Base-by-base conservation (phyloP, 2,329 filamentous ascomycete species). In the Epichloe typhina region DNA sequence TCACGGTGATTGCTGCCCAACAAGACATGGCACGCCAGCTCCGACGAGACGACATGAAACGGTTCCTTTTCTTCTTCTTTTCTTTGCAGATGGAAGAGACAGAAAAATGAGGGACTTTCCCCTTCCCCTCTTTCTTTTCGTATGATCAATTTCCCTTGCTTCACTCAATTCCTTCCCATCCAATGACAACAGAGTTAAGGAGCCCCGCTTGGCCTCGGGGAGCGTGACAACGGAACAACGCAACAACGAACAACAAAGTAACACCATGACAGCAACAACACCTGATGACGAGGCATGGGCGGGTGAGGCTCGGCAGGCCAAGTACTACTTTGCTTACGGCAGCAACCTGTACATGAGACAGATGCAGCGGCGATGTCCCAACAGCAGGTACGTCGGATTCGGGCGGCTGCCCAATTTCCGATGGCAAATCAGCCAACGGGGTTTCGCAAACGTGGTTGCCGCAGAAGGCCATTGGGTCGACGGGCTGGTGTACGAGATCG, bases 401-500 rank as follows among this genome's bases (percentile, higher is more conserved):
- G 71, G 63, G 19, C 60, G 64, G 11, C 61, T 74, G n/a, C 53
- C 57, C 21, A 61, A 66, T 53, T 66, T 69, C 55, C 61, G 64
- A 35, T 73, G 70, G 66, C 69, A 71, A 57, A 73, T 74, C 64
- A 74, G 73, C 58, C 62, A 72, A 59, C 66, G 70, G 23, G 70
- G 71, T 31, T 72, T 66, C 47, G 72, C 71, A 52, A 74, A 74
- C 55, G 62, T 74, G 31, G 51, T 70, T 15, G 57, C 58, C 41
- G 56, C 59, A 11, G 51, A 61, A 26, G 66, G 64, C 6, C 61
- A 61, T 35, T 63, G 61, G 58, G 69, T 72, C 12, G 63, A 70
- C 42, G 69, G 69, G 5, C 65, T 72, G 17, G 61, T 69, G n/a
- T 72, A 68, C 52, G 63, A 66, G 51, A 65, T 72, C 47, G 62